These are phyloP conservation scores for Podospora australis DNA, from an alignment of 495 filamentous ascomycete species.

Conservation along the genomic window DNA sequence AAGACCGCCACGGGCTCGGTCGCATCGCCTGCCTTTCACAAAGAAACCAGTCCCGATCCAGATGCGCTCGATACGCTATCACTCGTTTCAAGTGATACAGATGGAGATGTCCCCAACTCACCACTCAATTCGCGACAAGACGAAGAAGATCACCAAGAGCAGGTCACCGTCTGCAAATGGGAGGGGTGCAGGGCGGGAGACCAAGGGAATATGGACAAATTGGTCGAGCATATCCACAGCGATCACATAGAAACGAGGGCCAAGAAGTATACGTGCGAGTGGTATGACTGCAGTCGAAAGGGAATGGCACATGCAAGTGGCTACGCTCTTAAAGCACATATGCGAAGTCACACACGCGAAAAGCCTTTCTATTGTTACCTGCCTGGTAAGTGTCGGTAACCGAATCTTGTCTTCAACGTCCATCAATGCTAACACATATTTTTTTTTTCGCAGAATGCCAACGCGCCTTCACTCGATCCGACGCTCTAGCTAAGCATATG, in stretches of 20 bases:
- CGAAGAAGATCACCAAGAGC: constrained; percentile 80
- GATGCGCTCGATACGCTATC: constrained; percentile 38
- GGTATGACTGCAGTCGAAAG: constrained; percentile 81
- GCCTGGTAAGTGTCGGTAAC: constrained; percentile 56
- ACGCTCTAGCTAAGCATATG: constrained; percentile 97
- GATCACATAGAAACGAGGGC: constrained; percentile 78
- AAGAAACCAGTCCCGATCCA: constrained; percentile 34
- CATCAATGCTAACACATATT: constrained; percentile 2
- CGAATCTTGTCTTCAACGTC: background rate
- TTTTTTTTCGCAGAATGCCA: constrained; percentile 68
- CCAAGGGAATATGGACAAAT: constrained; percentile 82
- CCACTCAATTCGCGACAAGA: constrained; percentile 57
- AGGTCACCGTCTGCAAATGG: constrained; percentile 86
- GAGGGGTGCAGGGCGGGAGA: constrained; percentile 76
- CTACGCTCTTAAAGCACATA: constrained; percentile 92
- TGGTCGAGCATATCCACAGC: constrained; percentile 90
- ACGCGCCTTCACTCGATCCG: constrained; percentile 91
- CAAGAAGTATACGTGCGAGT: constrained; percentile 82
- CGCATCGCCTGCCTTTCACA: constrained; percentile 39
- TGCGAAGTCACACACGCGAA: constrained; percentile 95
- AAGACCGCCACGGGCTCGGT: constrained; percentile 39
- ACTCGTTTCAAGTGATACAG: constrained; percentile 81
- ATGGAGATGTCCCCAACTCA: constrained; percentile 71
- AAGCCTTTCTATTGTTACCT: constrained; percentile 96
- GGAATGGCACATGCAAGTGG: constrained; percentile 87